Evolutionary conservation across 306 rosid species (phyloP), one percentile per base, ranked within the genome.

Genomic region (Boehmeria nivea): DNA sequence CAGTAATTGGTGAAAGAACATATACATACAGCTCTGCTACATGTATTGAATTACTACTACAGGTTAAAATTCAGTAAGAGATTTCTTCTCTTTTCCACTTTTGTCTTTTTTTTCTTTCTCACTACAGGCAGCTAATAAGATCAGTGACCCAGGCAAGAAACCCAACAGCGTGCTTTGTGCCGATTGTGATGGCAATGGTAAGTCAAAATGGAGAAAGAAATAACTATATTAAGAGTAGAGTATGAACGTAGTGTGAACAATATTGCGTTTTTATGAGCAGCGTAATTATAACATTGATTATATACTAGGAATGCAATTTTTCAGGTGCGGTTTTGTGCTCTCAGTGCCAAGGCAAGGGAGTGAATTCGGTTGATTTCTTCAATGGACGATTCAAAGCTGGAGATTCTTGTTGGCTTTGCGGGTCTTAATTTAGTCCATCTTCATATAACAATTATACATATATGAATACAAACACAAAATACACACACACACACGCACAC

Each of bases 371-470:
- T 16, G 99, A 91, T 78, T 86, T 82, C 71, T 87, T 80, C 81
- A 75, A 83, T 43, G 99, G 99, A 20, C 79, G 15, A 63, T 87
- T 81, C 31, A 87, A 91, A 77, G 89, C 87, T 7, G 96, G 99
- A 47, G 86, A 76, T 69, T 42, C 83, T 33, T 91, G 99, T 62
- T 91, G 99, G 96, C 60, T 91, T 47, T 91, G 99, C 95, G 87
- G 99, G 99, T 91, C 62, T 56, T 24, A 24, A 43, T 13, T 37
- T 31, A 12, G 10, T 34, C 31, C 24, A 8, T n/a, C n/a, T 2
- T 31, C 25, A n/a, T 21, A 1, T 13, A 7, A 4, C 13, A 9
- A 11, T 8, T 28, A 10, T 18, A 17, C 18, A 54, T 7, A 31
- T 13, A 33, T 19, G 25, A 4, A 28, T 16, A 27, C n/a, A n/a